Evolutionary conservation across 345 rosid genomes (phyloP).

Genomic region (Camelina hispida): DNA sequence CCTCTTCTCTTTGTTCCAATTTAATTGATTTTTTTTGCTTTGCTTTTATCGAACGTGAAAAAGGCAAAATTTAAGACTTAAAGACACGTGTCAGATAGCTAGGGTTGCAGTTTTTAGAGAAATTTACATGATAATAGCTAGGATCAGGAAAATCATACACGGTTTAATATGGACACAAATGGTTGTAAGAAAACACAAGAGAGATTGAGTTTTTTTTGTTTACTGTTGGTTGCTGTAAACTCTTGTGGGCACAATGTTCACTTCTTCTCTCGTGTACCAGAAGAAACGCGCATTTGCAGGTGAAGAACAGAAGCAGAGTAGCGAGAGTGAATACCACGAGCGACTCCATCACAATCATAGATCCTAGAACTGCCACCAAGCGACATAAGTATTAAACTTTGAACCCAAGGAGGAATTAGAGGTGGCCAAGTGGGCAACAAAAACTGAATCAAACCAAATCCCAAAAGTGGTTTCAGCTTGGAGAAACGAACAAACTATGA

Average conservation of each 20-base stretch:
- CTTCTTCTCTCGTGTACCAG: slow-evolving; percentile 57
- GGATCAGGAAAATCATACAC: too few relatives aligned
- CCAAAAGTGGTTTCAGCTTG: not conserved
- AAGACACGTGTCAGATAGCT: too few relatives aligned
- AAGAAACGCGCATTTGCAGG: slow-evolving; percentile 74
- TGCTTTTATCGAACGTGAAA: too few relatives aligned
- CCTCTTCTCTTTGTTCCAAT: too few relatives aligned
- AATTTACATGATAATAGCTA: too few relatives aligned
- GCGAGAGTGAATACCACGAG: slow-evolving; percentile 58
- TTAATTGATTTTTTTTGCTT: too few relatives aligned
- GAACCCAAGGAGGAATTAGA: not conserved
- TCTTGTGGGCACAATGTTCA: slow-evolving; percentile 12
- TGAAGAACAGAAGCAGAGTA: slow-evolving; percentile 62
- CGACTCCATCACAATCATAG: slow-evolving; percentile 61
- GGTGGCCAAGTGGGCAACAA: not conserved
- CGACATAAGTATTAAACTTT: not conserved
- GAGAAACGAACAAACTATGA: not conserved
- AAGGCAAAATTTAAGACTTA: too few relatives aligned
- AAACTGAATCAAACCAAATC: not conserved
- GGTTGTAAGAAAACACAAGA: not conserved
- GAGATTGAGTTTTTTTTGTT: slow-evolving; percentile 20
- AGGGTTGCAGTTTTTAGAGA: too few relatives aligned
- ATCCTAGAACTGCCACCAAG: slow-evolving; percentile 60
- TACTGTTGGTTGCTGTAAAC: slow-evolving; percentile 41
- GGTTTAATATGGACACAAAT: slow-evolving; percentile 9